These are phyloP conservation scores for Arachnopeziza araneosa DNA, from an alignment of 2,329 filamentous ascomycete species.

Conservation along the genomic window DNA sequence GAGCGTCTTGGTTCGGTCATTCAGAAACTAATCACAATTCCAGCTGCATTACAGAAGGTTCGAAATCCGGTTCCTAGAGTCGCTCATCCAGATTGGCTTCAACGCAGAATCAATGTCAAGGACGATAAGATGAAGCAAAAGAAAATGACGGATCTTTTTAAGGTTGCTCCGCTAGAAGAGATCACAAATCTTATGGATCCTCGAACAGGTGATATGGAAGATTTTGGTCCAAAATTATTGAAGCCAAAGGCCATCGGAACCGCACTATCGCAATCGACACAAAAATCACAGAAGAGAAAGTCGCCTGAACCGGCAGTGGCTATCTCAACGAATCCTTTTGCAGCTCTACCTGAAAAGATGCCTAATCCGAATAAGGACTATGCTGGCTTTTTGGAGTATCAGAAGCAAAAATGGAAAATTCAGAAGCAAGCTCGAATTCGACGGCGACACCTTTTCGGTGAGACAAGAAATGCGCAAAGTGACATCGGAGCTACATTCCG, in stretches of 20 bases:
- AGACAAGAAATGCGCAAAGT: conserved; percentile 64
- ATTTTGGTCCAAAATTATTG: conserved; percentile 65
- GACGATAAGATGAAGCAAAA: conserved; percentile 98
- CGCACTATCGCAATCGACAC: conserved; percentile 41
- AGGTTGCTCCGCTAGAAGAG: conserved; percentile 65
- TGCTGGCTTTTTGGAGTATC: conserved; percentile 79
- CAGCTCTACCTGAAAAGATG: conserved; percentile 75
- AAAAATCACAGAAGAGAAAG: conserved; percentile 65
- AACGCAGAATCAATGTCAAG: conserved; percentile 86
- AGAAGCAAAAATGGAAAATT: conserved; percentile 98
- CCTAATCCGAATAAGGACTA: conserved; percentile 85
- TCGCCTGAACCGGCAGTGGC: conserved; percentile 58
- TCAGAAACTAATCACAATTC: conserved; percentile 98
- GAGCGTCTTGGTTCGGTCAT: conserved; percentile 96
- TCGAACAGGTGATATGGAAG: conserved; percentile 67
- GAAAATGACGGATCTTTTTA: conserved; percentile 93
- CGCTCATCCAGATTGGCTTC: conserved; percentile 92
- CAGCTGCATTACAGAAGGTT: conserved; percentile 90
- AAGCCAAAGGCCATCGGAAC: conserved; percentile 57
- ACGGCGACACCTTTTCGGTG: conserved; percentile 87
- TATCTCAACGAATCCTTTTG: conserved; percentile 70
- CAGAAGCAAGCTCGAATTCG: conserved; percentile 85
- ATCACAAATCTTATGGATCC: conserved; percentile 59
- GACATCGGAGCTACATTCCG: conserved; percentile 70
- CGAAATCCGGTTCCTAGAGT: conserved; percentile 92